Base-by-base conservation (phyloP, 345 rosid genomes). In the Acer yangbiense region DNA sequence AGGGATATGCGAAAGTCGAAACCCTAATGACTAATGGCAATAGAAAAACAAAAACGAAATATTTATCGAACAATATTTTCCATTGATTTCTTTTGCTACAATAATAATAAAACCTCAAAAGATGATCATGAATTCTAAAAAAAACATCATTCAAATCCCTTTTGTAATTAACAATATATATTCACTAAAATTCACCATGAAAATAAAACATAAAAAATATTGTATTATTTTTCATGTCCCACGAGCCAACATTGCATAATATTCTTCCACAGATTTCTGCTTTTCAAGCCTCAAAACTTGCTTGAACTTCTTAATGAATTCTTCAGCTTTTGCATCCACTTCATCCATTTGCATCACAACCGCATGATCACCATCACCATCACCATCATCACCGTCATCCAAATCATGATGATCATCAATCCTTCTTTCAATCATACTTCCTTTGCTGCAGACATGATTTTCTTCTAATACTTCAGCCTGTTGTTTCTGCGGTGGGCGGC, bases 281-380 rank as follows among this genome's bases (percentile, higher is more conserved):
- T 25, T 77, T 41, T 81, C 84, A 6, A 81, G 65, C 18, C 20
- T 61, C 84, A 71, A 73, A 35, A 13, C 2, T 55, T 77, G 63
- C 27, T 54, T 68, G 9, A 13, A 2, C 17, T n/a, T 14, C 13
- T 17, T 43, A 54, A 77, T 81, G 55, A 72, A 81, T 8, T 73
- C 81, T 68, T 81, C 81, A 2, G 84, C 84, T 41, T 29, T 77
- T 13, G 78, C 84, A 17, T 81, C 84, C 10, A 81, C 75, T 39
- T 46, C 84, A n/a, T 71, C 12, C 68, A 71, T 27, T 75, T 32
- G 61, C 16, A 41, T 1, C 9, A 18, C 54, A 44, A 11, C 27
- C 7, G 4, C 44, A 18, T n/a, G 52, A 1, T 50, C 2, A 7
- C 14, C 50, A 4, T 63, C 63, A 27, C 7, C 18, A 4, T 1